A percentile compares a stretch with the other conserved stretches of the same genome.
Evolutionary conservation across 2,329 filamentous ascomycete genomes (phyloP).

Genomic region (Alternaria postmessia): DNA sequence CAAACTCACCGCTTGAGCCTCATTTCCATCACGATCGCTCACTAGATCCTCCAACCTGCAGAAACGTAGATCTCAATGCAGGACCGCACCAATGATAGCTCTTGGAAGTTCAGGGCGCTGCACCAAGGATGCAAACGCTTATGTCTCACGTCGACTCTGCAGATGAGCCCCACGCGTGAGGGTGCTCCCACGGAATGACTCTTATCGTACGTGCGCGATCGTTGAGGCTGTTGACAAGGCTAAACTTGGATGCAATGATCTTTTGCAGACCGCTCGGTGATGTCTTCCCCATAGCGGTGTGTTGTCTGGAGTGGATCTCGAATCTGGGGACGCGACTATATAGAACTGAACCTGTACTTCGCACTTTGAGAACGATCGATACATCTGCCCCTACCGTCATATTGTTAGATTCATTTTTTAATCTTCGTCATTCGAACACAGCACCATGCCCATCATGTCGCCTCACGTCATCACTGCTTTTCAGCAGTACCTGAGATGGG

Average conservation of each 20-base stretch:
- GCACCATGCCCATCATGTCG: slow-evolving; percentile 12
- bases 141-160: slow-evolving; percentile 1
- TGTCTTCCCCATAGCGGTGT: not conserved
- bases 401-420: not conserved
- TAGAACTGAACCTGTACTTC: not conserved
- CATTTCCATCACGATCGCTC: slow-evolving; percentile 7
- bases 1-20: slow-evolving; percentile 19
- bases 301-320: slow-evolving; percentile 4
- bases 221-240: not conserved
- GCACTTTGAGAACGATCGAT: not conserved
- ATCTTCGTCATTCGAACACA: not conserved
- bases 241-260: not conserved
- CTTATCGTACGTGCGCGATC: slow-evolving; percentile 8
- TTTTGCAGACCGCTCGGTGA: slow-evolving; percentile 2
- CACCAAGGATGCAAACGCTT: slow-evolving; percentile 6
- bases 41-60: slow-evolving; percentile 1
- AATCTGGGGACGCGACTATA: not conserved
- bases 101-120: not conserved
- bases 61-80: not conserved
- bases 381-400: not conserved
- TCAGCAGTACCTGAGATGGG: slow-evolving; percentile 17
- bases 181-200: slow-evolving; percentile 6
- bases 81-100: slow-evolving; percentile 2
- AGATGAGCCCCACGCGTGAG: not conserved
- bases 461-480: slow-evolving; percentile 16